Base-by-base conservation (phyloP, 768 basidiomycete species). In the Leccinum subtestaceum region DNA sequence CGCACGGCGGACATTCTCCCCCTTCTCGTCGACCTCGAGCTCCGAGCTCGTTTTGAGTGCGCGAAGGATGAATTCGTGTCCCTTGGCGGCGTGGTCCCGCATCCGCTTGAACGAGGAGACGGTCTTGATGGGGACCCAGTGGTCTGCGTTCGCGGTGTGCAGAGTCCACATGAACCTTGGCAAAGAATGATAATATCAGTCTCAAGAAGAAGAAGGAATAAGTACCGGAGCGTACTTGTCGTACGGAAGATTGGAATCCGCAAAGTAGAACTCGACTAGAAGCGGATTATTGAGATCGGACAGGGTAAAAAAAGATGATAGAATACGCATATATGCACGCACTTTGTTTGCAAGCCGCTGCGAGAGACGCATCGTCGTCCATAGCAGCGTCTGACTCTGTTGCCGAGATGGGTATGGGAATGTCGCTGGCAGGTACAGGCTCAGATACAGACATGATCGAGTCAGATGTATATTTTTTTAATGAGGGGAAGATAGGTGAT, bases 41-140 rank as follows among this genome's bases (percentile, higher is more conserved):
- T 81, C 72, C 8, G 70, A 65, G 62, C 81, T 79, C 40, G 74
- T 67, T 51, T 76, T 73, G 72, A 98, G 77, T n/a, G 86, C 88
- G 21, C 82, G 77, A 5, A 81, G 80, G 59, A 97, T 78, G 81
- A 91, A 93, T 19, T 83, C 82, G 17, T 80, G 59, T 6, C 93
- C 93, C 31, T 79, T 72, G 27, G 74, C 70, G 3, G 79, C 52
- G 68, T 82, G 90, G 29, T 91, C 89, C 43, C 84, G 80, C 95
- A 98, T 98, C 60, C 95, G 90, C 74, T 95, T 95, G 85, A 98
- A 98, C 7, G 93, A 95, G 6, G 89, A 81, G 57, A 98, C 84
- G 2, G 88, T 92, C 55, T 86, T 77, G 70, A 98, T 81, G 2
- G 95, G 87, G 5, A 98, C 84, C 94, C 94, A 98, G 67, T 97